Evolutionary conservation across 495 filamentous ascomycete species (phyloP), one percentile per base, ranked within the genome.

Genomic region (Xeromyces bisporus): DNA sequence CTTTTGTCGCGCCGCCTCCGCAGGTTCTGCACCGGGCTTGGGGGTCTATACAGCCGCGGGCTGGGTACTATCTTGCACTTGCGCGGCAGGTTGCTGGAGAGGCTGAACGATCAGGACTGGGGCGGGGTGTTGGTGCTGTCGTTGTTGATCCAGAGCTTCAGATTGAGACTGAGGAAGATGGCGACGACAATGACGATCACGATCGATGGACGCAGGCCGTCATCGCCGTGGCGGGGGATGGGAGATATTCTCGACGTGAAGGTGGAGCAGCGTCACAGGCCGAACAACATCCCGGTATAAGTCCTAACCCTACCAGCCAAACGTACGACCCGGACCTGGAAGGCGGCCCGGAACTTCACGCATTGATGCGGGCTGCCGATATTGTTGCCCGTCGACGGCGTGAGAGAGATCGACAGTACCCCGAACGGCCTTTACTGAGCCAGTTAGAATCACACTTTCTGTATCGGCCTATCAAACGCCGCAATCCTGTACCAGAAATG

Each of bases 281-380:
- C 3, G 48, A 49, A 18, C 18, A 31, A 12, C 44, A 53, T 21
- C 30, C 28, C 6, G 44, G 36, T 1, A 14, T 23, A 1, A 40
- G 42, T 0, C 55, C 55, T 1, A 56, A 57, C 30, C 51, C 55
- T 0, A 48, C 37, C 2, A 39, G 37, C 26, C 13, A 38, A 5
- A 39, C 26, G 6, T 63, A 56, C 26, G 33, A 55, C 9, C 26
- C 51, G 0, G 53, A 61, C 26, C 14, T 42, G 7, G 57, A 52
- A 18, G 82, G 80, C 25, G 84, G 89, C 34, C 68, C 74, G 1
- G 77, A 85, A 61, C 69, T 75, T 10, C 89, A 97, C 46, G 71
- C 82, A 5, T 67, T 80, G 8, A 74, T 94, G 66, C 67, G 91
- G 30, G 83, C 74, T n/a, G 78, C 89, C 36, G 84, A 74, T 35